Conservation (phyloP, 1,284 basidiomycete genomes). For the Ustilago shanxiensis region DNA sequence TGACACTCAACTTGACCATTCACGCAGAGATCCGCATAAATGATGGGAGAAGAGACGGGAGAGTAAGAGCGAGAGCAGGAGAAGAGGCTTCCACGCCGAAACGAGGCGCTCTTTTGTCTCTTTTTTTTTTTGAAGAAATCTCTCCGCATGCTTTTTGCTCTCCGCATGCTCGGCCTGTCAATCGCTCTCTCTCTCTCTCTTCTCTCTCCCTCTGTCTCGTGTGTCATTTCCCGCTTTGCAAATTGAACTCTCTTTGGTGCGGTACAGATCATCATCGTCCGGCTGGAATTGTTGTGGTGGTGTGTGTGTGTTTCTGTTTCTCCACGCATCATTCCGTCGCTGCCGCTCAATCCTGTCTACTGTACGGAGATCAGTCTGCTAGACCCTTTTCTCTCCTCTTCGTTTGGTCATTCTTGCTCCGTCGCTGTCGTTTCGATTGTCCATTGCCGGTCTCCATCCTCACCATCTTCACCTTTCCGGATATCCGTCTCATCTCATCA, state of each 20-base stretch:
- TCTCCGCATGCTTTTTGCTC: not conserved
- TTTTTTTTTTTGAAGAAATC: too few relatives aligned
- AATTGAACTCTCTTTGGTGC: not conserved
- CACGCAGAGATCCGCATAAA: not conserved
- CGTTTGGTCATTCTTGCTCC: not conserved
- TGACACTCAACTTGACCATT: not conserved
- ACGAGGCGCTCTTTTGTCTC: too few relatives aligned
- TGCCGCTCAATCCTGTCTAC: too few relatives aligned
- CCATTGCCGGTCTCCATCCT: not conserved
- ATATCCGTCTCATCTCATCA: too few relatives aligned
- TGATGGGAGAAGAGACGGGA: not conserved
- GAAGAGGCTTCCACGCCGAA: conserved; percentile 10
- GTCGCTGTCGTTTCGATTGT: conserved; percentile 6
- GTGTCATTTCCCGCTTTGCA: too few relatives aligned
- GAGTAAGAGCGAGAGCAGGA: too few relatives aligned
- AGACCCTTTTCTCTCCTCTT: conserved; percentile 2
- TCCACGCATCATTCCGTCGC: conserved; percentile 8
- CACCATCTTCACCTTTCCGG: not conserved
- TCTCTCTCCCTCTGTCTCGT: too few relatives aligned
- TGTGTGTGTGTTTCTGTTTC: not conserved
- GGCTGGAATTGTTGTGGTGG: conserved; percentile 2
- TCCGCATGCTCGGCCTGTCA: not conserved
- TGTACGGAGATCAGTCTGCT: conserved; percentile 1
- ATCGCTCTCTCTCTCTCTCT: too few relatives aligned
- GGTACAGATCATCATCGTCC: conserved; percentile 8